These are phyloP conservation scores for Aureobasidium subglaciale DNA, from an alignment of 2,329 filamentous ascomycete species.

Conservation along the genomic window DNA sequence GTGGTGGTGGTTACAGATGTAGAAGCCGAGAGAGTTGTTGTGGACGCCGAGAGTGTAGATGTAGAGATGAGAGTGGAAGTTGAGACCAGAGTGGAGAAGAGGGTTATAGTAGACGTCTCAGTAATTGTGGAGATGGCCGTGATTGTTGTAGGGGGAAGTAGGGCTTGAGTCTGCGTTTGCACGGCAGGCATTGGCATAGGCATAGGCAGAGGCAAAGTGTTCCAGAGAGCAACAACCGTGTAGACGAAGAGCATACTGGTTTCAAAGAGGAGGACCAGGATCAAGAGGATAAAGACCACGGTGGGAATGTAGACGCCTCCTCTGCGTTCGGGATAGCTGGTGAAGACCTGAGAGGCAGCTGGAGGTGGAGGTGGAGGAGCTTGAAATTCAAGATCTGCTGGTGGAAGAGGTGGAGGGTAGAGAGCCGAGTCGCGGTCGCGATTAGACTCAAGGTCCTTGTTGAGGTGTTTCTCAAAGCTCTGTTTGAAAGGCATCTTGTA, in stretches of 20 bases:
- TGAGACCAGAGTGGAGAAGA: background rate
- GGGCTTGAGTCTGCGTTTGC: slow-evolving; percentile 18
- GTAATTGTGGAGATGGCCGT: background rate
- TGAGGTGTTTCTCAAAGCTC: slow-evolving; percentile 27
- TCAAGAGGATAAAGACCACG: slow-evolving; percentile 27
- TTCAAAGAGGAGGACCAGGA: slow-evolving; percentile 26
- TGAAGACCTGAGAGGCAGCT: slow-evolving; percentile 18
- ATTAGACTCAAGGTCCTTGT: slow-evolving; percentile 26
- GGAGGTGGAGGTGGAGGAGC: slow-evolving; percentile 19
- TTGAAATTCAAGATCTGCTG: slow-evolving; percentile 18
- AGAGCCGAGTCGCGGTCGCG: slow-evolving; percentile 7
- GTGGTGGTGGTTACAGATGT: background rate
- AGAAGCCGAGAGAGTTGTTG: background rate
- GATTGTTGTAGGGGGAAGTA: background rate
- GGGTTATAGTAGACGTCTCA: background rate
- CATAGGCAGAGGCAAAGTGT: slow-evolving; percentile 26
- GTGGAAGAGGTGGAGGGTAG: slow-evolving; percentile 18
- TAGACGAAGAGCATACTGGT: slow-evolving; percentile 32
- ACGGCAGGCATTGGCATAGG: slow-evolving; percentile 18
- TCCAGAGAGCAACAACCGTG: slow-evolving; percentile 32
- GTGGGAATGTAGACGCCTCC: slow-evolving; percentile 28
- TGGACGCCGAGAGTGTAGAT: background rate
- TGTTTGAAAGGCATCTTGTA: slow-evolving; percentile 24
- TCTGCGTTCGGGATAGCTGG: slow-evolving; percentile 23
- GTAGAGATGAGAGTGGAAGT: background rate